A percentile compares a stretch with the other conserved stretches of the same genome.
Conservation (phyloP, 2,329 filamentous ascomycete genomes). For the Phyllosticta citriasiana region DNA sequence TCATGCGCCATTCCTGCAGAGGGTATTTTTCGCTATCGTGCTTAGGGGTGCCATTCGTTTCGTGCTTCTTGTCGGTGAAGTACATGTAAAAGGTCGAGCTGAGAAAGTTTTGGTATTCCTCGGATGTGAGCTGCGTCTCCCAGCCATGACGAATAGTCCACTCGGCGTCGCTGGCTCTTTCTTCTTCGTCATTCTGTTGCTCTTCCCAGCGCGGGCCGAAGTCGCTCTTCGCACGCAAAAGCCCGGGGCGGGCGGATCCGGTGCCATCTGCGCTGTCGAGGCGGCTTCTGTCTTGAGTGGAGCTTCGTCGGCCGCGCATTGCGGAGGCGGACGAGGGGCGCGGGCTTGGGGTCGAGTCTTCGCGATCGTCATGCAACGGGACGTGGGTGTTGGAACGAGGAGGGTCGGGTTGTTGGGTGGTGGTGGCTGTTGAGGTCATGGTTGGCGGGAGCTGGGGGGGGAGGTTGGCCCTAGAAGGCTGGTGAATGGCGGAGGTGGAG, state of each 20-base stretch:
- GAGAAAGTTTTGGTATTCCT: constrained; percentile 76
- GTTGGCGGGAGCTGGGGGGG: neutral
- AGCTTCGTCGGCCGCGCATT: constrained; percentile 2
- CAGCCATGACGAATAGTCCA: constrained; percentile 71
- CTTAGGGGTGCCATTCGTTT: constrained; percentile 82
- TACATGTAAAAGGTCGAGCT: constrained; percentile 99
- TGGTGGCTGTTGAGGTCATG: neutral
- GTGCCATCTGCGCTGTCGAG: constrained; percentile 4
- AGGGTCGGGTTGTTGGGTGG: neutral
- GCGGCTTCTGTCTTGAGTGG: neutral
- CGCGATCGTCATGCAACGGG: neutral
- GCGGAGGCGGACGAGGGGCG: constrained; percentile 6
- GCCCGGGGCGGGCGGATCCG: constrained; percentile 18
- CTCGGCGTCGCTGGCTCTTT: constrained; percentile 35
- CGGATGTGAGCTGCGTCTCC: constrained; percentile 83
- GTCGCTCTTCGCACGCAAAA: constrained; percentile 44
- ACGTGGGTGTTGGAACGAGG: neutral
- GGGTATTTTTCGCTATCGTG: constrained; percentile 40
- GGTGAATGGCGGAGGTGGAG: constrained; percentile 1
- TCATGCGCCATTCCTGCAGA: constrained; percentile 94
- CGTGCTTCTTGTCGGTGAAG: constrained; percentile 95
- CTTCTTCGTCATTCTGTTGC: constrained; percentile 24
- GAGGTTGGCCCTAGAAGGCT: neutral
- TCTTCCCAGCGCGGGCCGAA: constrained; percentile 33
- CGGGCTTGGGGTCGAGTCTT: neutral